These are phyloP conservation scores for Psilocybe cyanescens DNA, from an alignment of 768 basidiomycete species.

Conservation along the genomic window DNA sequence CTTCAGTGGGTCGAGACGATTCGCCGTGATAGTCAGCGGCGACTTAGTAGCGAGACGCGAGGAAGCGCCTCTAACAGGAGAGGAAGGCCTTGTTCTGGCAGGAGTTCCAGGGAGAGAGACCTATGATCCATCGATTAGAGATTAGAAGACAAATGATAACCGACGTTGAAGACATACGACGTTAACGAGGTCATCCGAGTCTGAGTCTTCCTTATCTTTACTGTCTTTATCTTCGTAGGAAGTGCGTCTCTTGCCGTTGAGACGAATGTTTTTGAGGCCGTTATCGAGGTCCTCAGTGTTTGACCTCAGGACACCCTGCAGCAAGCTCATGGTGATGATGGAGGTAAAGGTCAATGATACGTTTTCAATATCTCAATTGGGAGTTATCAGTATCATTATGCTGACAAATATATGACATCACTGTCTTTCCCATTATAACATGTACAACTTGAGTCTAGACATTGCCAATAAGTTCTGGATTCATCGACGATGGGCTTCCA, in stretches of 20 bases:
- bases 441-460: neutral
- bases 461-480: too few species aligned
- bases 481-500: too few species aligned
- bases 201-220: conserved; percentile 57
- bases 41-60: conserved; percentile 53
- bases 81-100: conserved; percentile 62
- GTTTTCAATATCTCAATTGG: neutral
- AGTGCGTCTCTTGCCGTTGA: conserved; percentile 20
- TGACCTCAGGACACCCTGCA: conserved; percentile 71
- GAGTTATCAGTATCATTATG: conserved; percentile 8
- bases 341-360: conserved; percentile 5
- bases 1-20: conserved; percentile 62
- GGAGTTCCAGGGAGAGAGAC: conserved; percentile 73
- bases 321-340: conserved; percentile 55
- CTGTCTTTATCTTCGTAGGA: conserved; percentile 37
- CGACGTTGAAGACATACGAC: conserved; percentile 48
- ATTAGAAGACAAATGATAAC: conserved; percentile 2
- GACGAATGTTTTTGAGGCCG: conserved; percentile 33
- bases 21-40: conserved; percentile 45
- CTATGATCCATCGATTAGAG: conserved; percentile 35
- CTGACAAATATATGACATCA: conserved; percentile 32
- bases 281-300: conserved; percentile 45
- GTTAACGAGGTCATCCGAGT: conserved; percentile 66
- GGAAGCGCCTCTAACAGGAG: conserved; percentile 50
- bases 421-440: neutral